Evolutionary conservation across 371 early-diverging fungal species (phyloP), one percentile per base, ranked within the genome.

Genomic region (Mucor sp.): DNA sequence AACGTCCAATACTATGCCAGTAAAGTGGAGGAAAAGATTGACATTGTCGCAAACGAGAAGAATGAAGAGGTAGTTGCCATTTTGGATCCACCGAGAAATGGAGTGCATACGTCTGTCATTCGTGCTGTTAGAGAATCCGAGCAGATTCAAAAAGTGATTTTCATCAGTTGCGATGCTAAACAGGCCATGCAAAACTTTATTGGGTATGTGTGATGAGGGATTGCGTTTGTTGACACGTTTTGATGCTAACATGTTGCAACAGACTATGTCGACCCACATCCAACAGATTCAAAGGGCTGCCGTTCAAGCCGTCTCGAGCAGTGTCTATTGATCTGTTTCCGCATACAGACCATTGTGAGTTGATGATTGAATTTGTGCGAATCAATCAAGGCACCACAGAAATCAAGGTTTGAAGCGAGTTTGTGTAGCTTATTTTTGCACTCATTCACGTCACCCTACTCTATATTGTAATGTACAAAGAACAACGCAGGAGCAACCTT

Each of bases 321-420:
- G 71, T 81, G 8, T 82, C 87, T 6, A 81, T 93, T 21, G 94
- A 93, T 70, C 56, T 92, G 39, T 93, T 93, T 74, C 94, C 94
- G n/a, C 90, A 93, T 68, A 89, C 91, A 9, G 69, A 80, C n/a
- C 88, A 87, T 60, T 85, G 77, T 60, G 93, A 92, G 77, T 63
- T 92, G 30, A 76, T 92, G 44, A 65, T 93, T 25, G 85, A 85
- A 65, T 87, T 91, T 75, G 69, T 67, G 3, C 70, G 76, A 41
- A 55, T 63, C 28, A 65, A 68, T 27, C 28, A 27, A 30, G 32
- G 19, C 14, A 35, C 59, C 23, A 28, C 28, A 44, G 39, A 21
- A 39, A 43, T 21, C 35, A 12, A 59, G 23, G 35, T 50, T 23
- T 50, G 50, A 50, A 50, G 25, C 50, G 25, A 23, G 50, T 50